Conservation (phyloP, 2,329 filamentous ascomycete species). For the Fusarium proliferatum region DNA sequence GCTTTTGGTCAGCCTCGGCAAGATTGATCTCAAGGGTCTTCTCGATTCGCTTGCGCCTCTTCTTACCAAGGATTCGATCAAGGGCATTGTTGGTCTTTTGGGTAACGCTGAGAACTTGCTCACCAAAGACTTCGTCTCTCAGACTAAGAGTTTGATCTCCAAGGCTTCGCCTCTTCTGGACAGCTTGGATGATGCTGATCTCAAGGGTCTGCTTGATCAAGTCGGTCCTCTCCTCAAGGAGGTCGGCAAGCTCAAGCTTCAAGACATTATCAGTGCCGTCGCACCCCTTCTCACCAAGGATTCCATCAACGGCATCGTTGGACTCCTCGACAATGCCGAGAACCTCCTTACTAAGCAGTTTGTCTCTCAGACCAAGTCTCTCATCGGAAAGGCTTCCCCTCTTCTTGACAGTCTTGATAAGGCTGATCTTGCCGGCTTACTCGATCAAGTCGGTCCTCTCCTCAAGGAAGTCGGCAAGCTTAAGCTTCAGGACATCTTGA, state of each 20-base stretch:
- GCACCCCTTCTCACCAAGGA: constrained; percentile 48
- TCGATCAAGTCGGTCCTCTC: constrained; percentile 51
- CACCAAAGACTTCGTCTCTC: constrained; percentile 42
- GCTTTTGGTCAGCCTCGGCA: constrained; percentile 47
- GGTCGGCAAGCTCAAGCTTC: constrained; percentile 48
- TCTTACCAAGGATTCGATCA: constrained; percentile 47
- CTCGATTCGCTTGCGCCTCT: constrained; percentile 42
- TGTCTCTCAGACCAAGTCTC: constrained; percentile 42
- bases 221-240: constrained; percentile 50
- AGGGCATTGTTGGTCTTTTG: constrained; percentile 49
- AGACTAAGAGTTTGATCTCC: constrained; percentile 40
- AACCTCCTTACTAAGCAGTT: constrained; percentile 44
- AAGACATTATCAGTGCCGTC: constrained; percentile 44
- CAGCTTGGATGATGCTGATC: constrained; percentile 49
- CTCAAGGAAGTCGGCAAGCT: constrained; percentile 47
- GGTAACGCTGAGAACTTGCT: constrained; percentile 48
- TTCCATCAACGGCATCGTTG: constrained; percentile 48
- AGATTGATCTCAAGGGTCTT: constrained; percentile 49
- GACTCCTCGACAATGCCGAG: constrained; percentile 49
- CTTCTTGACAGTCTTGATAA: constrained; percentile 49
- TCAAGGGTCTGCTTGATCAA: constrained; percentile 47
- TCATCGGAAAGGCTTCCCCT: constrained; percentile 46
- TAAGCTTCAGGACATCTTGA: constrained; percentile 45
- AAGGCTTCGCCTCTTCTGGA: constrained; percentile 48
- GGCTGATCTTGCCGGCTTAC: constrained; percentile 48